These are phyloP conservation scores for Brassica carinata DNA, from an alignment of 345 rosid genomes.

Conservation along the genomic window DNA sequence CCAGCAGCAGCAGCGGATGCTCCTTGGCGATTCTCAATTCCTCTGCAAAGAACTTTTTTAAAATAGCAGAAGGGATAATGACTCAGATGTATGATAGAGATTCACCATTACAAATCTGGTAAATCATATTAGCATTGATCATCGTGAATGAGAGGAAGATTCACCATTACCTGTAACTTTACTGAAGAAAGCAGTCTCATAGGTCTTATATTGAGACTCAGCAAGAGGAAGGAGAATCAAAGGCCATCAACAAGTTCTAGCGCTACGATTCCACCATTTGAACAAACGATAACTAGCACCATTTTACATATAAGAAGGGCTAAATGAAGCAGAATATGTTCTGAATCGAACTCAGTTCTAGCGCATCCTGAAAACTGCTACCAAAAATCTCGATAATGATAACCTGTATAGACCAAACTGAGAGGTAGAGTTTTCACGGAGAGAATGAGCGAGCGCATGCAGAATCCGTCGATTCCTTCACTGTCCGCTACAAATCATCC, in stretches of 20 bases:
- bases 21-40: conserved; percentile 66
- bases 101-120: not conserved
- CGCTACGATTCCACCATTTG: conserved; percentile 4
- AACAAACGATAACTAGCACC: conserved; percentile 4
- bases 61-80: not conserved
- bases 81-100: not conserved
- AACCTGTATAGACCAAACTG: conserved; percentile 67
- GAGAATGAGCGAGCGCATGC: conserved; percentile 80
- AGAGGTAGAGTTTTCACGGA: conserved; percentile 63
- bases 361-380: no score
- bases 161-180: conserved; percentile 45
- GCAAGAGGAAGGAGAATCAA: not conserved
- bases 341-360: not conserved
- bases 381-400: not conserved
- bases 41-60: conserved; percentile 43
- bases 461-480: conserved; percentile 67
- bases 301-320: not conserved
- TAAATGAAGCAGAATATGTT: not conserved
- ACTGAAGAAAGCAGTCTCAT: conserved; percentile 53
- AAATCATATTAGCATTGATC: not conserved
- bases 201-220: conserved; percentile 34
- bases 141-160: not conserved
- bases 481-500: conserved; percentile 68
- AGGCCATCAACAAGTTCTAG: not conserved
- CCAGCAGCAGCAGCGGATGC: conserved; percentile 68